phyloP scores from a whole-genome alignment of 345 rosid genomes.

The Euphorbia lathyris region DNA sequence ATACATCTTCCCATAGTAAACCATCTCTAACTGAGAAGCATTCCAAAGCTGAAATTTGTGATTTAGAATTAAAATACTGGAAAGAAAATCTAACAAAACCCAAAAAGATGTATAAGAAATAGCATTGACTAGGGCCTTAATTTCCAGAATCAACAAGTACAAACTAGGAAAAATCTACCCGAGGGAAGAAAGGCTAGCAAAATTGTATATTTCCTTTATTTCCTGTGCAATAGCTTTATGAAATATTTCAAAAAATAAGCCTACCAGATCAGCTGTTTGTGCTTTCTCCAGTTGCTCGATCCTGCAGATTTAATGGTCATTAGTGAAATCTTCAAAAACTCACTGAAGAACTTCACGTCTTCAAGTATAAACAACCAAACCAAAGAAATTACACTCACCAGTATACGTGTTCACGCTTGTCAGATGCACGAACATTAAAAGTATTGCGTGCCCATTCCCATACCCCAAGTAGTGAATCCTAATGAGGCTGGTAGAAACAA shows the following conservation, averaged over 20 bases:
- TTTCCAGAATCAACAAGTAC: neutral
- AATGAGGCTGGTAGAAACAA: conserved; percentile 81
- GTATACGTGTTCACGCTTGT: conserved; percentile 71
- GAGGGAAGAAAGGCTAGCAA: neutral
- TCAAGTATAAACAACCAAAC: conserved; percentile 13
- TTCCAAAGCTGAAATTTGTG: conserved; percentile 73
- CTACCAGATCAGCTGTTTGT: conserved; percentile 78
- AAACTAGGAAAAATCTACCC: neutral
- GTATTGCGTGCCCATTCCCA: conserved; percentile 95
- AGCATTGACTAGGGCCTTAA: neutral
- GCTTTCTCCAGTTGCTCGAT: conserved; percentile 88
- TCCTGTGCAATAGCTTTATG: neutral
- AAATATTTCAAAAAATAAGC: conserved; percentile 16
- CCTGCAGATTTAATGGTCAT: conserved; percentile 40
- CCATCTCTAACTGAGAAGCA: conserved; percentile 96
- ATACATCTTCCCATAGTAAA: conserved; percentile 88
- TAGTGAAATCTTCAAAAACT: neutral
- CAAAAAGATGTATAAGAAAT: neutral
- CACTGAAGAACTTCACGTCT: neutral
- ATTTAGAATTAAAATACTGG: conserved; percentile 5
- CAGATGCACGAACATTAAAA: conserved; percentile 69
- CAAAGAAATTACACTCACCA: conserved; percentile 48
- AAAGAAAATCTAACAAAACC: neutral
- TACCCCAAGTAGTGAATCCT: conserved; percentile 82
- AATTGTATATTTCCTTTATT: neutral